A percentile compares a stretch with the other conserved stretches of the same genome.
Evolutionary conservation across 768 basidiomycete species (phyloP).

Genomic region (Leucocoprinus leucothites): DNA sequence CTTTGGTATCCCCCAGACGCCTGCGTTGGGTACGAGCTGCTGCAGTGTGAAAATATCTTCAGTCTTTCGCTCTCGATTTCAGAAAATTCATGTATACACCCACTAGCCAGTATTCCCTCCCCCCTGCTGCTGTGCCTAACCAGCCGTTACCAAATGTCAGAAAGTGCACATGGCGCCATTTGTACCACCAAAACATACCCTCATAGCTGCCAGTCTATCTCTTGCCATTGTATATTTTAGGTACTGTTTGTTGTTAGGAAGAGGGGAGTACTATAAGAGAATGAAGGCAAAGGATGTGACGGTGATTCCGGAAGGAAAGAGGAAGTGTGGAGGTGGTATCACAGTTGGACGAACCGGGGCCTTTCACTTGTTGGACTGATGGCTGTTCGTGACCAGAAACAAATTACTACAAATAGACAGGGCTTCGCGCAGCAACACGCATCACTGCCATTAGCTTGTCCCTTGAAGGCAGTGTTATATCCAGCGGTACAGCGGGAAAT

Average conservation of each 20-base stretch:
- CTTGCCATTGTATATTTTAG: conserved; percentile 56
- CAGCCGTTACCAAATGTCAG: conserved; percentile 15
- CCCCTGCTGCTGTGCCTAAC: conserved; percentile 70
- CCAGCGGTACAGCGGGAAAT: too few relatives aligned
- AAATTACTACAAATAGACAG: conserved; percentile 14
- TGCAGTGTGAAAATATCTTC: conserved; percentile 18
- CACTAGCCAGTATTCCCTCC: conserved; percentile 50
- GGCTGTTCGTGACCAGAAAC: conserved; percentile 14
- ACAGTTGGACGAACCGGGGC: neutral
- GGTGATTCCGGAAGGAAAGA: neutral
- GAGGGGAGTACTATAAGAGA: conserved; percentile 8
- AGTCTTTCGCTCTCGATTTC: neutral
- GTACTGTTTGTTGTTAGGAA: too few relatives aligned
- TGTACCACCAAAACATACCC: conserved; percentile 44
- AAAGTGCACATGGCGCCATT: conserved; percentile 8
- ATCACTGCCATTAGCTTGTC: too few relatives aligned
- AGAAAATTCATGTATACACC: conserved; percentile 21
- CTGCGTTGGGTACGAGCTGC: conserved; percentile 68
- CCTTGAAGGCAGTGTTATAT: too few relatives aligned
- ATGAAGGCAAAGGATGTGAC: neutral
- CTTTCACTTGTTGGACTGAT: conserved; percentile 4
- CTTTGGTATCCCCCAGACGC: conserved; percentile 48
- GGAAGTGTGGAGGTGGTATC: conserved; percentile 3
- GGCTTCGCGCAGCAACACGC: neutral
- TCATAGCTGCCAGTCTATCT: conserved; percentile 88